phyloP scores from a whole-genome alignment of 2,329 filamentous ascomycete genomes.

The Lizonia empirigonia region DNA sequence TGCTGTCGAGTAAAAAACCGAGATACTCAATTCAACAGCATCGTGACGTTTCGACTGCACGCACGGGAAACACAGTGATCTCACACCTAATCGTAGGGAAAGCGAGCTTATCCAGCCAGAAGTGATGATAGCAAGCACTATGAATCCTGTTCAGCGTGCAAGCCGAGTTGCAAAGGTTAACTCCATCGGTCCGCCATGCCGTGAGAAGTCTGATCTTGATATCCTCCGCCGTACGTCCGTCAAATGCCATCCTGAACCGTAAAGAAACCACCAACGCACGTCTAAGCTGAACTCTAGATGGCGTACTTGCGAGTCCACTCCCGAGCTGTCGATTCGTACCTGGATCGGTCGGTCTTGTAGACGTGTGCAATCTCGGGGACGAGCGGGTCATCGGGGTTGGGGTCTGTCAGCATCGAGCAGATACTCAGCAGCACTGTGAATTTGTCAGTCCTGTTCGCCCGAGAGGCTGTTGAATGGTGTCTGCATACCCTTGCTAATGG shows the following conservation, averaged over 20 bases:
- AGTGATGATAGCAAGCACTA: constrained; percentile 42
- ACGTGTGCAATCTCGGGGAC: constrained; percentile 99
- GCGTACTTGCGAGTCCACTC: constrained; percentile 99
- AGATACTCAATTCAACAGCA: background rate
- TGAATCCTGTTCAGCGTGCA: constrained; percentile 40
- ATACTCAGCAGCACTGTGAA: constrained; percentile 87
- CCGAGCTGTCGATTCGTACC: constrained; percentile 94
- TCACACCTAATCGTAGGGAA: constrained; percentile 9
- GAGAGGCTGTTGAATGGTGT: background rate
- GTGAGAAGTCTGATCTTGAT: constrained; percentile 32
- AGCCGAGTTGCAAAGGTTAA: constrained; percentile 36
- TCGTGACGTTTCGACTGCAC: background rate
- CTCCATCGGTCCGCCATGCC: constrained; percentile 39
- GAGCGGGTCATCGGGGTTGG: constrained; percentile 97
- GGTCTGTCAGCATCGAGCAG: constrained; percentile 99
- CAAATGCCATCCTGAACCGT: constrained; percentile 33
- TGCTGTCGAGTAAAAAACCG: background rate
- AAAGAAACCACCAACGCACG: constrained; percentile 29
- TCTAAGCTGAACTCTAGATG: constrained; percentile 63
- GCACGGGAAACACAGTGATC: background rate
- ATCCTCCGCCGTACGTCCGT: constrained; percentile 25
- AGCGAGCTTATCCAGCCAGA: constrained; percentile 35
- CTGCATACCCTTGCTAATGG: constrained; percentile 89
- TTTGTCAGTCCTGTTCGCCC: constrained; percentile 25
- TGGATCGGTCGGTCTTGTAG: constrained; percentile 97